Evolutionary conservation across 2,329 filamentous ascomycete genomes (phyloP).

Genomic region (Arthrobotrys sinensis): DNA sequence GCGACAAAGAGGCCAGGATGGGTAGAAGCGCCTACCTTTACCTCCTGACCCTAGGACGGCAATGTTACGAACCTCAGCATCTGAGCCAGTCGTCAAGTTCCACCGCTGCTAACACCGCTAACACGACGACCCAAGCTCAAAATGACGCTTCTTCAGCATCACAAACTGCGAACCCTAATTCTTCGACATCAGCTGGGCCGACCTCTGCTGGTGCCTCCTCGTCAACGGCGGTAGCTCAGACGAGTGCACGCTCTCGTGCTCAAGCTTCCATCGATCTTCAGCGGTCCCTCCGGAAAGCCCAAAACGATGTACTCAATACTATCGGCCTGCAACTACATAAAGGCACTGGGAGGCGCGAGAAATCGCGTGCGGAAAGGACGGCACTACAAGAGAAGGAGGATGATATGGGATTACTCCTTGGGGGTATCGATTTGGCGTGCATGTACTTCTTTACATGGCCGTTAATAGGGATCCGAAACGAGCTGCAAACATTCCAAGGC

Average conservation of each 20-base stretch:
- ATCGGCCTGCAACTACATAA: constrained; percentile 62
- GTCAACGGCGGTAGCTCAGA: background rate
- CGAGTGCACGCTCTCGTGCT: constrained; percentile 37
- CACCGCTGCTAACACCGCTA: background rate
- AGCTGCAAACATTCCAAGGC: constrained; percentile 61
- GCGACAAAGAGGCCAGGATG: constrained; percentile 32
- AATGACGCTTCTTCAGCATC: constrained; percentile 23
- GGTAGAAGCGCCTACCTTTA: constrained; percentile 60
- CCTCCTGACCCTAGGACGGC: constrained; percentile 55
- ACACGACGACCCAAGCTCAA: constrained; percentile 3
- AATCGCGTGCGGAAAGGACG: constrained; percentile 43
- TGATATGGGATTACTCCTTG: constrained; percentile 64
- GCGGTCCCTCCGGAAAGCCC: constrained; percentile 63
- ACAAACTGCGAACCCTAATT: background rate
- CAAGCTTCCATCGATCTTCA: constrained; percentile 63
- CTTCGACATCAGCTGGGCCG: background rate
- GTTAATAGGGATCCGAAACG: constrained; percentile 63
- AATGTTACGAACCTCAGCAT: constrained; percentile 57
- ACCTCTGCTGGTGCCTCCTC: background rate
- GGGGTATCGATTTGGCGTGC: constrained; percentile 63
- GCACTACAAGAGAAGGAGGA: constrained; percentile 62
- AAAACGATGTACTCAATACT: constrained; percentile 65
- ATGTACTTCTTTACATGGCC: constrained; percentile 64
- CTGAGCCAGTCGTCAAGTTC: constrained; percentile 10
- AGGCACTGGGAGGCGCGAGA: constrained; percentile 45